phyloP scores from a whole-genome alignment of 805 yeast genomes.

The Ascoidea rubescens region DNA sequence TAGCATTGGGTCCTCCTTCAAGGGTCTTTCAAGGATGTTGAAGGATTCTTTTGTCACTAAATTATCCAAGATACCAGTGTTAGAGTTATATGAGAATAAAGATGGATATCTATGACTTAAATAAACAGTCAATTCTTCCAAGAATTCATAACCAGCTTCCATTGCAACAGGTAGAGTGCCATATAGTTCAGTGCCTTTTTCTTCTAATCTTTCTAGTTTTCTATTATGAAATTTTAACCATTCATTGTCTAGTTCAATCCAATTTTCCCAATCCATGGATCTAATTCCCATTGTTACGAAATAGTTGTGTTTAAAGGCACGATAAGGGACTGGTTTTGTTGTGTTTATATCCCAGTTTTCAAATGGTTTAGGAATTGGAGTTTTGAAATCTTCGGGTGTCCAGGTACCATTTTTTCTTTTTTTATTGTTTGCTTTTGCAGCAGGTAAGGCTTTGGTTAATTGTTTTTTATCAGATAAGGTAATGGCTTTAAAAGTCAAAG shows the following conservation, averaged over 20 bases:
- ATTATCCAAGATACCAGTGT: constrained; percentile 31
- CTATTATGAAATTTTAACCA: constrained; percentile 42
- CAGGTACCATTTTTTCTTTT: constrained; percentile 34
- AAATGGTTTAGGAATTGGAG: constrained; percentile 36
- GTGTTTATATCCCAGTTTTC: constrained; percentile 32
- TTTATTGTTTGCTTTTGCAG: constrained; percentile 26
- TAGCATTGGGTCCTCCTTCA: constrained; percentile 39
- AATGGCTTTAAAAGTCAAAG: not conserved
- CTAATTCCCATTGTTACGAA: constrained; percentile 59
- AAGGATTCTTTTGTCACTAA: constrained; percentile 39
- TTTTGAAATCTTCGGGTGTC: constrained; percentile 35
- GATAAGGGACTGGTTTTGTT: constrained; percentile 45
- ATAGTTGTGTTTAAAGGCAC: constrained; percentile 55
- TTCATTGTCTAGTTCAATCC: constrained; percentile 60
- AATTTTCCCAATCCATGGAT: constrained; percentile 41
- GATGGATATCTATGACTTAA: constrained; percentile 47
- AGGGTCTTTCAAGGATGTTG: constrained; percentile 13
- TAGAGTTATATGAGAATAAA: constrained; percentile 28
- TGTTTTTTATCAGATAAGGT: not conserved
- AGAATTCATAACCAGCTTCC: constrained; percentile 40
- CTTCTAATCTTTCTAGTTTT: constrained; percentile 34
- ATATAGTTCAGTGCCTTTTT: constrained; percentile 31
- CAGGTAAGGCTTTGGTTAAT: constrained; percentile 18
- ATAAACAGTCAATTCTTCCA: constrained; percentile 36
- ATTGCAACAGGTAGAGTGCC: constrained; percentile 37